Conservation (phyloP, 169 alveolate species). For the Ichthyophthirius multifiliis region DNA sequence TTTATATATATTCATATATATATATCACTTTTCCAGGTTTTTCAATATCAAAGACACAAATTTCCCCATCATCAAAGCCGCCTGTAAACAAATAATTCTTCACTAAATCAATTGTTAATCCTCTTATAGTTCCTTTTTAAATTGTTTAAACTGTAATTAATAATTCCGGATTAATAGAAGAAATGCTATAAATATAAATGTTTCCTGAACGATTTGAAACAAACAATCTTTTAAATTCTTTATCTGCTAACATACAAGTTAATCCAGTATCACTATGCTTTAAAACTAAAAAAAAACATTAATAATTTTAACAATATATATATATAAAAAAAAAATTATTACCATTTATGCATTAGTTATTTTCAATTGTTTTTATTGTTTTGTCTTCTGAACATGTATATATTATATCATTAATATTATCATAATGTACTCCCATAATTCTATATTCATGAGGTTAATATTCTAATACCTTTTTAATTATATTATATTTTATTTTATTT, state of each 20-base stretch:
- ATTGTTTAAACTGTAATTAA: slow-evolving; percentile 3
- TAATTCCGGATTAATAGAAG: slow-evolving; percentile 19
- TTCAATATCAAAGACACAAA: slow-evolving; percentile 35
- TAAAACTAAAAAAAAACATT: neutral
- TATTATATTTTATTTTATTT: neutral
- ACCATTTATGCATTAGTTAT: neutral
- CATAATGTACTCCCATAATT: slow-evolving; percentile 40
- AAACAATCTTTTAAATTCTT: slow-evolving; percentile 35
- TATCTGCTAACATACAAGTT: slow-evolving; percentile 39
- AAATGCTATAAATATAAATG: slow-evolving; percentile 20
- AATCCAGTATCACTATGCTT: slow-evolving; percentile 24
- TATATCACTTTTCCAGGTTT: slow-evolving; percentile 38
- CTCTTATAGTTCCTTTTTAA: slow-evolving; percentile 33
- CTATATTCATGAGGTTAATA: slow-evolving; percentile 35
- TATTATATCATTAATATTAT: slow-evolving; percentile 6
- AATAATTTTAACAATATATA: too few relatives aligned
- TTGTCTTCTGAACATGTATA: slow-evolving; percentile 46
- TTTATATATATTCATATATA: too few relatives aligned
- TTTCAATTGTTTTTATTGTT: neutral
- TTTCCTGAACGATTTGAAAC: slow-evolving; percentile 41
- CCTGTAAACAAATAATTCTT: slow-evolving; percentile 42
- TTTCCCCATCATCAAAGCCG: slow-evolving; percentile 46
- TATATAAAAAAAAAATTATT: neutral
- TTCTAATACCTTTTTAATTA: slow-evolving; percentile 1
- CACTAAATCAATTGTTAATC: slow-evolving; percentile 26